These are phyloP conservation scores for Annona cherimola DNA, from an alignment of 164 flowering plant genomes.

Conservation along the genomic window DNA sequence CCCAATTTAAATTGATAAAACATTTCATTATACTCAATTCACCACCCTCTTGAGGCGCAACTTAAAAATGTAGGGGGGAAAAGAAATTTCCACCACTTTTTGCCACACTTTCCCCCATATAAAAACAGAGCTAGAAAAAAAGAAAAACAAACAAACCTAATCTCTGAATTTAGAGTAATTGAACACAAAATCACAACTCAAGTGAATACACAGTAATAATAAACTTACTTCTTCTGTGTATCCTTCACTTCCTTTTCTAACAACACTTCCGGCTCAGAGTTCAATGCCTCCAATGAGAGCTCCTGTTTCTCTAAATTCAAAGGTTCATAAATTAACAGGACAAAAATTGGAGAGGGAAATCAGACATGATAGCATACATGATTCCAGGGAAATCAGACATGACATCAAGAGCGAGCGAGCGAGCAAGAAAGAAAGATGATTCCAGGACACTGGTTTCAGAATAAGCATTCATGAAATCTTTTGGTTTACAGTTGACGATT, in stretches of 20 bases:
- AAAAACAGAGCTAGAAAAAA: too few species aligned
- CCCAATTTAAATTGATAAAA: too few species aligned
- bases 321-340: not conserved
- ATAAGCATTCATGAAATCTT: not conserved
- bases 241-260: conserved; percentile 12
- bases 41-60: too few species aligned
- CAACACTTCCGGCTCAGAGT: conserved; percentile 8
- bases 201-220: not conserved
- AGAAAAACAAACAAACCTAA: too few species aligned
- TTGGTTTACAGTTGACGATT: not conserved
- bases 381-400: too few species aligned
- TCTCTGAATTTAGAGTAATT: not conserved
- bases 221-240: conserved; percentile 20
- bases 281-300: conserved; percentile 8
- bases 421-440: too few species aligned
- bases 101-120: not conserved
- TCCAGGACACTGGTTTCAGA: not conserved
- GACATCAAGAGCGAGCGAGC: too few species aligned
- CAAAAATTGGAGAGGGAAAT: not conserved
- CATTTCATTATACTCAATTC: too few species aligned
- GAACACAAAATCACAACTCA: not conserved
- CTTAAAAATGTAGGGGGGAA: too few species aligned
- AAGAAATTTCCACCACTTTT: too few species aligned
- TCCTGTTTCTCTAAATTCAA: conserved; percentile 10
- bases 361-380: too few species aligned